Base-by-base conservation (phyloP, 2,329 filamentous ascomycete species). In the Colletotrichum sp. region DNA sequence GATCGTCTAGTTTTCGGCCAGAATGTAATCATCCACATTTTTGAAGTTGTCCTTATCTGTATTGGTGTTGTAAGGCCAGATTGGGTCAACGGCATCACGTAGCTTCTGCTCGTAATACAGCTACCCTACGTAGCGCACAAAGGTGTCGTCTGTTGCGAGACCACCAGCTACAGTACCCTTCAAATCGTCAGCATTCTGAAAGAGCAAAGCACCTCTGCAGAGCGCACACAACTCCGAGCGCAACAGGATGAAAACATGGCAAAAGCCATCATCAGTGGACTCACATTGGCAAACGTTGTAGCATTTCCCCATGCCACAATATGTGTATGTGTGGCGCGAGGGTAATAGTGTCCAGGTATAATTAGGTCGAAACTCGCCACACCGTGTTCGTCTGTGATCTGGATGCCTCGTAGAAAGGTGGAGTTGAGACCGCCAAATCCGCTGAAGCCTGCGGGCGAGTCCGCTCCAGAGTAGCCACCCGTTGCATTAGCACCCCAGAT, bases 21-120 rank as follows among this genome's bases (percentile, higher is more conserved):
- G 85, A 61, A 92, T 85, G 26, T 43, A 43, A 43, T 43, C 36
- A 43, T 43, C 36, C 36, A 43, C 36, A 8, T 43, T 43, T 18
- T 43, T 43, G 36, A 43, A 43, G 36, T 43, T 18, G 16, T 43
- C 36, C 36, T 43, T 43, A 18, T 18, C 36, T 0, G 82, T 86
- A 81, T 90, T 91, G 70, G 80, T 81, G 52, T 78, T 81, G 81
- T 91, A 90, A 1, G 91, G 90, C 3, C 82, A 79, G 1, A 84
- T 83, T n/a, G 82, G 79, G 73, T 92, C 89, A 67, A 92, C 90
- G 28, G 85, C 80, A 6, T 82, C 76, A 75, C 92, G 88, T 36
- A 93, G 87, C 69, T 87, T 85, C 79, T 93, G 89, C 81, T 93
- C 90, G 80, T 92, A 91, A 84, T 92, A 93, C 70, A 92, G 82